Evolutionary conservation across 2,329 filamentous ascomycete genomes (phyloP).

Genomic region (Colletotrichum destructivum): DNA sequence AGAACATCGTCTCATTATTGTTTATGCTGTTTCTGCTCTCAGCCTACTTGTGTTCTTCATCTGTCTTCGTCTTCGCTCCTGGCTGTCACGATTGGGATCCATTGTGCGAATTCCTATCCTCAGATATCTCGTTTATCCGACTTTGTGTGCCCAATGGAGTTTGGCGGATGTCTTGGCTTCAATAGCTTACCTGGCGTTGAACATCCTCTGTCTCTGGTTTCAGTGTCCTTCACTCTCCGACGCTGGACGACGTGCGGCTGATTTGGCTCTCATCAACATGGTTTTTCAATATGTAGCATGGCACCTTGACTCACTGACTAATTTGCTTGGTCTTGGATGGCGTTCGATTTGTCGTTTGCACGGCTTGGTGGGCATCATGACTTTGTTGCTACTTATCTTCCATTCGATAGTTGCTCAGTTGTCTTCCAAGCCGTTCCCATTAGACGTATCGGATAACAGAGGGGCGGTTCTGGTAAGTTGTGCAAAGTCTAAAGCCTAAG

Average conservation of each 20-base stretch:
- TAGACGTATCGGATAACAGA: conserved; percentile 1
- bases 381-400: conserved; percentile 9
- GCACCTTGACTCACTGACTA: conserved; percentile 6
- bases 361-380: conserved; percentile 1
- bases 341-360: background rate
- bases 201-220: conserved; percentile 22
- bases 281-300: conserved; percentile 2
- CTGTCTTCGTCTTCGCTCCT: conserved; percentile 2
- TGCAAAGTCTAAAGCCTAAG: background rate
- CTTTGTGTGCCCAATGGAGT: background rate
- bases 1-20: conserved; percentile 1
- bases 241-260: background rate
- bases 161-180: conserved; percentile 10
- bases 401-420: background rate
- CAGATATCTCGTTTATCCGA: conserved; percentile 7
- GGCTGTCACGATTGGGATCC: background rate
- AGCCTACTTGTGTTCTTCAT: background rate
- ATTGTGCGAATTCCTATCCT: background rate
- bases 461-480: conserved; percentile 4
- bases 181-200: conserved; percentile 13
- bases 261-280: conserved; percentile 1
- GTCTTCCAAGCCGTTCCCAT: background rate
- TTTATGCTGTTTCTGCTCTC: conserved; percentile 15
- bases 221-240: conserved; percentile 3
- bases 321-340: conserved; percentile 14